phyloP scores from a whole-genome alignment of 2,329 filamentous ascomycete species.

The Cladosporium sp. region DNA sequence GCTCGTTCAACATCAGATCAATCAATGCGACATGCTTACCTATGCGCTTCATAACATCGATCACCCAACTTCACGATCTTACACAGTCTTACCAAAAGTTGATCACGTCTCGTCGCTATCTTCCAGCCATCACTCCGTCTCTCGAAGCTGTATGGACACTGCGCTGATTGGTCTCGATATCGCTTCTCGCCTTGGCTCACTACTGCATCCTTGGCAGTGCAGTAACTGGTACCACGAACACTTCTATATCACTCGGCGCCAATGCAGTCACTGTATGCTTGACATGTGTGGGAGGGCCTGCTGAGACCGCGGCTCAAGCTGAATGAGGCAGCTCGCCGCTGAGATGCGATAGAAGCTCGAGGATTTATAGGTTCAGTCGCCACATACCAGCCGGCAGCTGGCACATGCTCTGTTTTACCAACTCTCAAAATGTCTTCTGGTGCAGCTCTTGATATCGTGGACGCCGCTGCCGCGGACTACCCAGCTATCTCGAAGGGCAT shows the following conservation, averaged over 20 bases:
- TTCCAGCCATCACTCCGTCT: background rate
- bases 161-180: constrained; percentile 7
- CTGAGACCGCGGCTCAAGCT: background rate
- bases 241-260: constrained; percentile 4
- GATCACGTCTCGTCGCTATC: background rate
- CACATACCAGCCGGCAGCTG: background rate
- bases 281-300: background rate
- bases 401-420: background rate
- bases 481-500: constrained; percentile 3
- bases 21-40: background rate
- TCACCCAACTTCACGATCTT: too few relatives aligned
- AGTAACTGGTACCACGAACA: background rate
- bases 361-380: background rate
- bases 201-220: constrained; percentile 2
- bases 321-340: background rate
- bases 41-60: background rate
- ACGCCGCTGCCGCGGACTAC: constrained; percentile 7
- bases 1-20: background rate
- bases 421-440: constrained; percentile 7
- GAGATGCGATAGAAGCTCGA: background rate
- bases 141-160: background rate
- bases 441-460: constrained; percentile 9
- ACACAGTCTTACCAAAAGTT: background rate
- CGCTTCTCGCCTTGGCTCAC: constrained; percentile 8
- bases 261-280: background rate